These are phyloP conservation scores for Ashbya aceris DNA, from an alignment of 1,139 yeast genomes.

Conservation along the genomic window DNA sequence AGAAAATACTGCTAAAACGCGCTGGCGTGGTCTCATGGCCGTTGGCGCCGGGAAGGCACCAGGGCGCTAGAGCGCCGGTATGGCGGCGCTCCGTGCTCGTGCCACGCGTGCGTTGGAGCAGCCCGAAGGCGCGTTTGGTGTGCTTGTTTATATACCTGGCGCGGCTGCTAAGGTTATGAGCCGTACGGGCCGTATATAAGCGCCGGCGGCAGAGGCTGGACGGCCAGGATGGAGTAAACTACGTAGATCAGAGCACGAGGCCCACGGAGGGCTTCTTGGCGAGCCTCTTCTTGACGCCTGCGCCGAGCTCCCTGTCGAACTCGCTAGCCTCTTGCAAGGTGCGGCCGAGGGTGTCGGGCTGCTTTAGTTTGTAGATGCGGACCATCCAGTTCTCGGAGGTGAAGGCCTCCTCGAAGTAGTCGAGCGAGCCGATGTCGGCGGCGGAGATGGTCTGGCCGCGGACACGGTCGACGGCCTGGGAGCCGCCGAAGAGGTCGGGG, in stretches of 20 bases:
- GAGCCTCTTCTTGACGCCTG: conserved; percentile 36
- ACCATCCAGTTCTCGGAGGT: conserved; percentile 97
- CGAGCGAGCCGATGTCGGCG: conserved; percentile 49
- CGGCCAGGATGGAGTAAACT: not conserved
- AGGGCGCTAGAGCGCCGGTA: too few species aligned
- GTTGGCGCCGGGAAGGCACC: too few species aligned
- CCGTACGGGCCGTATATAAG: too few species aligned
- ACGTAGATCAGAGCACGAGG: conserved; percentile 17
- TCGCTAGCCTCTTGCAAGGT: conserved; percentile 43
- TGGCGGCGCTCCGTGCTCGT: too few species aligned
- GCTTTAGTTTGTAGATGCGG: conserved; percentile 87
- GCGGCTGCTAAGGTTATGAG: too few species aligned
- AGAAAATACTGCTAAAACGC: too few species aligned
- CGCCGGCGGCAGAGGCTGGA: too few species aligned
- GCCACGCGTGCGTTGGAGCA: too few species aligned
- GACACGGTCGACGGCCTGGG: conserved; percentile 78
- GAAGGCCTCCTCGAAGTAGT: conserved; percentile 85
- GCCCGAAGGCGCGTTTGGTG: too few species aligned
- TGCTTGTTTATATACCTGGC: too few species aligned
- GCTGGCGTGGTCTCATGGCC: too few species aligned
- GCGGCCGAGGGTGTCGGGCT: conserved; percentile 80
- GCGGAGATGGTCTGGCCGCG: conserved; percentile 70
- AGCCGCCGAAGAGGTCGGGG: conserved; percentile 54
- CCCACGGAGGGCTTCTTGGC: conserved; percentile 49
- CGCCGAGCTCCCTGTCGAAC: conserved; percentile 34